Base-by-base conservation (phyloP, 2,329 filamentous ascomycete genomes). In the Colletotrichum lentis region DNA sequence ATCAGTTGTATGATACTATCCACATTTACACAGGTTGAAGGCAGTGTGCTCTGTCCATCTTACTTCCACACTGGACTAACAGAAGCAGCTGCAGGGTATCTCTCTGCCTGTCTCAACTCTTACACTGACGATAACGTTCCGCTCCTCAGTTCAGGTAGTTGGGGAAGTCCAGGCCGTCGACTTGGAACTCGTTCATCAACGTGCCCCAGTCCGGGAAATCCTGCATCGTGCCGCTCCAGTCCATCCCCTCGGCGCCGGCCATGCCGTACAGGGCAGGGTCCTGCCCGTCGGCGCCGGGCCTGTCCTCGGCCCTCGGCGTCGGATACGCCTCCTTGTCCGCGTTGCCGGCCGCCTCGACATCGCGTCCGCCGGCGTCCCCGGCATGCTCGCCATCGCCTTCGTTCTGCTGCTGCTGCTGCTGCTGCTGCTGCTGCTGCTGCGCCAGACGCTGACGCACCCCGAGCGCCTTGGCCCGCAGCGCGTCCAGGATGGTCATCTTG, bases 401-500 rank as follows among this genome's bases (percentile, higher is more conserved):
- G 10, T 6, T 24, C 3, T 53, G 55, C 41, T 54, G 55, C 7
- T n/a, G n/a, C n/a, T n/a, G n/a, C n/a, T n/a, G n/a, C n/a, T n/a
- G n/a, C n/a, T n/a, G n/a, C n/a, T n/a, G n/a, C n/a, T n/a, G n/a
- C n/a, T n/a, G n/a, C n/a, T n/a, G n/a, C 41, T 54, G 55, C 7
- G 5, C 44, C 1, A 62, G 31, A 8, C 49, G 43, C 18, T 73
- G 70, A 18, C 75, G 71, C 4, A 75, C 67, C 3, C 71, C 43
- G 5, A 62, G 20, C 0, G 77, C 78, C 61, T 77, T 77, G 3
- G 74, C 72, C n/a, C 74, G 72, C 44, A 79, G 61, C 3, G 75
- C 74, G 12, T 69, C 71, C 2, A 79, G 71, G 1, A 78, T 72
- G 14, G 72, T 71, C 74, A 76, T 77, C 64, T 78, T 79, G 18